These are phyloP conservation scores for Trematosphaeria pertusa DNA, from an alignment of 2,329 filamentous ascomycete species.

Conservation along the genomic window DNA sequence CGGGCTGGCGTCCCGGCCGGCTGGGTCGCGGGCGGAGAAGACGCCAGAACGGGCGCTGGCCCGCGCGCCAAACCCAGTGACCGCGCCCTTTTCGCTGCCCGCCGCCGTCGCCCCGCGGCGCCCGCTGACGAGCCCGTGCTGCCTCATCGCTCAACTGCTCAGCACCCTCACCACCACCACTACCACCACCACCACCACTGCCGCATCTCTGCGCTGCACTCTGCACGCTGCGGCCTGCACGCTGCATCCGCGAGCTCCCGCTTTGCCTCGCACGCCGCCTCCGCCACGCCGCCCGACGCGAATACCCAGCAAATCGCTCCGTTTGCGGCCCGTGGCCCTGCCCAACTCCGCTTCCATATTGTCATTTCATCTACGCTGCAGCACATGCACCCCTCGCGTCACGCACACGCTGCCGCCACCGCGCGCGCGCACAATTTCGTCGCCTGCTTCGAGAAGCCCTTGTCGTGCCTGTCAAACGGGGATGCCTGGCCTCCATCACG, in stretches of 20 bases:
- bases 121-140: too few species aligned
- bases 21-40: slow-evolving; percentile 2
- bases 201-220: neutral
- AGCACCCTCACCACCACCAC: too few species aligned
- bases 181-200: neutral
- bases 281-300: slow-evolving; percentile 1
- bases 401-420: neutral
- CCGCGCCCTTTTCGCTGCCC: too few species aligned
- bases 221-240: neutral
- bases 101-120: too few species aligned
- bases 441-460: slow-evolving; percentile 4
- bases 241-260: slow-evolving; percentile 1
- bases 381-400: slow-evolving; percentile 1
- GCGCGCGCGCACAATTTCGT: neutral
- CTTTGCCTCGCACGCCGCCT: neutral
- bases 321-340: slow-evolving; percentile 3
- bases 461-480: slow-evolving; percentile 11
- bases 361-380: slow-evolving; percentile 12
- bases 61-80: too few species aligned
- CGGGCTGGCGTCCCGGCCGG: neutral
- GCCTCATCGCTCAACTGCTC: too few species aligned
- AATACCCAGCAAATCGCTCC: slow-evolving; percentile 8
- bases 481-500: neutral
- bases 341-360: slow-evolving; percentile 13
- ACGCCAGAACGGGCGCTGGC: slow-evolving; percentile 3